Evolutionary conservation across 2,329 filamentous ascomycete genomes (phyloP).

Genomic region (Stemphylium beticola): DNA sequence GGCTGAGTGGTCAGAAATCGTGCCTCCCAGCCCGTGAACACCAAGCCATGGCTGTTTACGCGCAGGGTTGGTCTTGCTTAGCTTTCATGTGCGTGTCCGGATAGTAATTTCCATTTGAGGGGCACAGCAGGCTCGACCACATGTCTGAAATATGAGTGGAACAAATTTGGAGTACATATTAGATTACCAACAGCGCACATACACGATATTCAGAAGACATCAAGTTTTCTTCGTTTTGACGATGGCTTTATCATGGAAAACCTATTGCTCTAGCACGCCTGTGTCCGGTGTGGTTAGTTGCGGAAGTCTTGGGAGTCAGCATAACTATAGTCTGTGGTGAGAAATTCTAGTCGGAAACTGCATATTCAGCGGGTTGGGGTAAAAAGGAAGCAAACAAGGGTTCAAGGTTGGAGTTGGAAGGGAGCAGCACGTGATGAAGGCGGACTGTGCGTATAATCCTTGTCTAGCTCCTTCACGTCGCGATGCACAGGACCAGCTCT

Average conservation of each 20-base stretch:
- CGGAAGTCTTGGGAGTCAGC: too few species aligned
- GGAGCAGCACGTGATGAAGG: slow-evolving; percentile 5
- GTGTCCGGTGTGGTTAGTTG: too few species aligned
- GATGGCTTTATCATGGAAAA: too few species aligned
- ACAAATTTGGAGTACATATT: too few species aligned
- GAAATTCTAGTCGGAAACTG: too few species aligned
- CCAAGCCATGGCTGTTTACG: slow-evolving; percentile 19
- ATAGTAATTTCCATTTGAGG: background rate
- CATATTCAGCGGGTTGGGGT: background rate
- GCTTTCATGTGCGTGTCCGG: background rate
- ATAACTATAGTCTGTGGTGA: too few species aligned
- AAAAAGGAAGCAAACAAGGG: background rate
- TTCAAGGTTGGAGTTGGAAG: background rate
- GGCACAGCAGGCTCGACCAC: background rate
- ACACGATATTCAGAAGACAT: too few species aligned
- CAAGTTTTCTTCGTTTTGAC: too few species aligned
- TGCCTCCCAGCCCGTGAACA: slow-evolving; percentile 6
- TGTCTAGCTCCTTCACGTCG: slow-evolving; percentile 26
- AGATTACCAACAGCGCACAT: too few species aligned
- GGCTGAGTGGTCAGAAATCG: background rate
- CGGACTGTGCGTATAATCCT: slow-evolving; percentile 16
- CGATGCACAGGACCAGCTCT: slow-evolving; percentile 13
- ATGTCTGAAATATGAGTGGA: too few species aligned
- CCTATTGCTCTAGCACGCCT: too few species aligned
- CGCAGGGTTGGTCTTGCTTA: slow-evolving; percentile 11